A percentile compares a stretch with the other conserved stretches of the same genome.
These are phyloP conservation scores for Hymenoscyphus scutula DNA, from an alignment of 2,329 filamentous ascomycete species.

Conservation along the genomic window DNA sequence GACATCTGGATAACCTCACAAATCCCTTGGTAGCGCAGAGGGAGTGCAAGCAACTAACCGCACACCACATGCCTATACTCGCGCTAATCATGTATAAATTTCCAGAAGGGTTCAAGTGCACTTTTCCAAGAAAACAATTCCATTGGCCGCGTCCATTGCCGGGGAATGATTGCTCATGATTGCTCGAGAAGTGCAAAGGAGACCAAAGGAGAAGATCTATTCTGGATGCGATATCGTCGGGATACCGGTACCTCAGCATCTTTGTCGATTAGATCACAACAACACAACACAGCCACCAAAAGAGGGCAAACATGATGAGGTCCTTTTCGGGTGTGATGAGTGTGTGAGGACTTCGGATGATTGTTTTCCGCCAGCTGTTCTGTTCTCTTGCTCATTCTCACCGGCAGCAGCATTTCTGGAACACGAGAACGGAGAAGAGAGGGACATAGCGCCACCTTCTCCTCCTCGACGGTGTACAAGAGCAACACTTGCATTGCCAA, in stretches of 20 bases:
- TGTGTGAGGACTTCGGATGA: conserved; percentile 20
- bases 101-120: background rate
- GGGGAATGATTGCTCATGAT: background rate
- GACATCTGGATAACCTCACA: conserved; percentile 2
- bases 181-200: background rate
- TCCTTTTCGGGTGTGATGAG: conserved; percentile 17
- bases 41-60: background rate
- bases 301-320: conserved; percentile 24
- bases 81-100: background rate
- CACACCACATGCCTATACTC: background rate
- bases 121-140: background rate
- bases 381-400: no score
- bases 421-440: conserved; percentile 8
- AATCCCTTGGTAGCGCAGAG: background rate
- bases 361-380: conserved; percentile 17
- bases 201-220: background rate
- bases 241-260: no score
- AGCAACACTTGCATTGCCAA: background rate
- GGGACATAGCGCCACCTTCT: background rate
- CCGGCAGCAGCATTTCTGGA: conserved; percentile 8
- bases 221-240: background rate
- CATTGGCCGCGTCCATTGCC: background rate
- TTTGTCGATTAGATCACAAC: background rate
- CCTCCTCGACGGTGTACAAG: background rate
- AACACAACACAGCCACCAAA: conserved; percentile 24